These are phyloP conservation scores for Thraustochytrium sp. DNA, from an alignment of 352 stramenopile genomes.

Conservation along the genomic window DNA sequence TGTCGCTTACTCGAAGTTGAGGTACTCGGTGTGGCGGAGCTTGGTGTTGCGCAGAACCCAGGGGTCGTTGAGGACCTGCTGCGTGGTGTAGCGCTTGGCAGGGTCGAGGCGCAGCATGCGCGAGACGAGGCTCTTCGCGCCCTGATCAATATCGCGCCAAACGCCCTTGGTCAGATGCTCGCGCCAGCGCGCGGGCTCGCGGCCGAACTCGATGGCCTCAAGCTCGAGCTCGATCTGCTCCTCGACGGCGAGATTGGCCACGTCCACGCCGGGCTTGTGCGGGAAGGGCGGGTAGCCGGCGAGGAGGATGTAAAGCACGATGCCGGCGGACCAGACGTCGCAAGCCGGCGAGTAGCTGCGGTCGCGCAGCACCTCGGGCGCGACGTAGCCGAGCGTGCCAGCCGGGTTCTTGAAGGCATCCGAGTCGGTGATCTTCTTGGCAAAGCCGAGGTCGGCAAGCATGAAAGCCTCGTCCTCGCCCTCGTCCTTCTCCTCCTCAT, in stretches of 20 bases:
- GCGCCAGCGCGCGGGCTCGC: constrained; percentile 23
- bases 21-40: constrained; percentile 14
- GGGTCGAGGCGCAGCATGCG: constrained; percentile 24
- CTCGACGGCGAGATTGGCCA: not conserved
- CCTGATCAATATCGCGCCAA: not conserved
- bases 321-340: constrained; percentile 81
- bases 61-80: constrained; percentile 32
- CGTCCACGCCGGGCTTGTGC: constrained; percentile 69
- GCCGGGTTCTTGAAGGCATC: constrained; percentile 70
- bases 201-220: constrained; percentile 40
- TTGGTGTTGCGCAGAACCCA: constrained; percentile 36
- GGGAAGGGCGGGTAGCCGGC: constrained; percentile 83
- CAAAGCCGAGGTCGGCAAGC: constrained; percentile 91
- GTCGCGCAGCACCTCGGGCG: constrained; percentile 76
- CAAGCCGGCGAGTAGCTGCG: constrained; percentile 67
- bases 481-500: constrained; percentile 16
- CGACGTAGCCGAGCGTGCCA: constrained; percentile 84
- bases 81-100: constrained; percentile 24
- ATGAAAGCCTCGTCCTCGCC: constrained; percentile 61
- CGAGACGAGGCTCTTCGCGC: constrained; percentile 9
- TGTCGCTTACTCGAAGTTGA: constrained; percentile 42
- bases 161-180: constrained; percentile 2
- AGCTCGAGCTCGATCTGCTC: constrained; percentile 42
- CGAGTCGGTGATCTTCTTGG: constrained; percentile 67
- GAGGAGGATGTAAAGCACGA: constrained; percentile 87